A percentile compares a stretch with the other conserved stretches of the same genome.
phyloP scores from a whole-genome alignment of 345 rosid species.

The Euphorbia peplus region DNA sequence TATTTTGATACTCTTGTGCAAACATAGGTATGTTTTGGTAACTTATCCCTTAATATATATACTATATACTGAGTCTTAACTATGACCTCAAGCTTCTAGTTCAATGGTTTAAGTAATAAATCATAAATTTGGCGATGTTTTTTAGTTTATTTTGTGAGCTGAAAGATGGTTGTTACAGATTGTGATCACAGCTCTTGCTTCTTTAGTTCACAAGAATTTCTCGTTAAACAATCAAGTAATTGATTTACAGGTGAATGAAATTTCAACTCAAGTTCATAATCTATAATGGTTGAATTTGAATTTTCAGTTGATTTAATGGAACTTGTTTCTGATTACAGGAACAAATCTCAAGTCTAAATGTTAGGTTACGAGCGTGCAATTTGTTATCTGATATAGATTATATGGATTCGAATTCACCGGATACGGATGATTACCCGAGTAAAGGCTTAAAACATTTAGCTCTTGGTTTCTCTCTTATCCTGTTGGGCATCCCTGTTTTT shows the following conservation, averaged over 20 bases:
- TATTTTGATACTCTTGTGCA: no score
- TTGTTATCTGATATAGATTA: constrained; percentile 25
- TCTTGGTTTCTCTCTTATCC: constrained; percentile 39
- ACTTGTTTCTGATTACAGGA: constrained; percentile 37
- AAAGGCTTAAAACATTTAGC: constrained; percentile 47
- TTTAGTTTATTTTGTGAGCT: neutral
- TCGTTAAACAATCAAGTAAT: constrained; percentile 43
- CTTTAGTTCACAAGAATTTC: constrained; percentile 54
- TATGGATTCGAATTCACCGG: constrained; percentile 16
- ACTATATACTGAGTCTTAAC: no score
- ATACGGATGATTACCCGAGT: constrained; percentile 27
- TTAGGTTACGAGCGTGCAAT: constrained; percentile 44
- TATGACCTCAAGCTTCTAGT: no score
- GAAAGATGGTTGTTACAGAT: constrained; percentile 38
- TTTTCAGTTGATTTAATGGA: constrained; percentile 8
- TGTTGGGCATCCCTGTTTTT: constrained; percentile 46
- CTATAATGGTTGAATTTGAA: neutral
- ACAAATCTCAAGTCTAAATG: constrained; percentile 35
- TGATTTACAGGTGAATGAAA: constrained; percentile 44
- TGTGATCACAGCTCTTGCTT: constrained; percentile 41
- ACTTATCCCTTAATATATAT: no score
- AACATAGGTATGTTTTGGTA: no score
- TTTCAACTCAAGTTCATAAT: neutral
- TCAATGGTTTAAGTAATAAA: no score
- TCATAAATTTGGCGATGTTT: neutral